phyloP scores from a whole-genome alignment of 495 filamentous ascomycete genomes.

The Elasticomyces elasticus region DNA sequence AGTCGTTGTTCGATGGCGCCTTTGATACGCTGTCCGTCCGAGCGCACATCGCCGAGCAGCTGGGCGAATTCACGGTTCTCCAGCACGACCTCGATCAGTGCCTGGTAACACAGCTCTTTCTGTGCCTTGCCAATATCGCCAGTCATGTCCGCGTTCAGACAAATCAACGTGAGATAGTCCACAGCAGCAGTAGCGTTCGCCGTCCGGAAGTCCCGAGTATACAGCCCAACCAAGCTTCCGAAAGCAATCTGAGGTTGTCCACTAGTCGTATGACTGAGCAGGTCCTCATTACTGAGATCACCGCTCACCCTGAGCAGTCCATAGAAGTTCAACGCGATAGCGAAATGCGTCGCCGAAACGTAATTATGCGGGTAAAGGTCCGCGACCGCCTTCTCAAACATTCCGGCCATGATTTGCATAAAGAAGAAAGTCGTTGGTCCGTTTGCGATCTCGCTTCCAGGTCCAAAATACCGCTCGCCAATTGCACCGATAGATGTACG shows the following conservation, averaged over 20 bases:
- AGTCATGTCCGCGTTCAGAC: conserved; percentile 77
- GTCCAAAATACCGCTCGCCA: conserved; percentile 76
- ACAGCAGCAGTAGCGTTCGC: conserved; percentile 76
- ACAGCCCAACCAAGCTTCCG: conserved; percentile 81
- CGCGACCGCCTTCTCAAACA: conserved; percentile 89
- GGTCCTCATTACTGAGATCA: conserved; percentile 55
- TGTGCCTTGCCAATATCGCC: conserved; percentile 66
- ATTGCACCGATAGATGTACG: conserved; percentile 78
- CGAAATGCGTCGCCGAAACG: conserved; percentile 89
- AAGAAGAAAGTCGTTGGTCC: conserved; percentile 87
- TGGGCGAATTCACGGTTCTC: conserved; percentile 91
- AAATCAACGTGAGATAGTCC: conserved; percentile 88
- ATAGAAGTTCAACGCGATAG: conserved; percentile 81
- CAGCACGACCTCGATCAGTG: conserved; percentile 85
- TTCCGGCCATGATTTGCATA: conserved; percentile 76
- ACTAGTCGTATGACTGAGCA: conserved; percentile 62
- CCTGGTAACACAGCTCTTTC: conserved; percentile 76
- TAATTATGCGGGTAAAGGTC: conserved; percentile 85
- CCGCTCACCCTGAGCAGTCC: conserved; percentile 79
- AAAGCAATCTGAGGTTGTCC: conserved; percentile 87
- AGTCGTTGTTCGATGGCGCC: conserved; percentile 87
- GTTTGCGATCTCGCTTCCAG: conserved; percentile 55
- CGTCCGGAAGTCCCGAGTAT: conserved; percentile 89
- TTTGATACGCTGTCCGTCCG: conserved; percentile 68
- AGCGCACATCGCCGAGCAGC: conserved; percentile 80